Conservation (phyloP, 2,329 filamentous ascomycete genomes). For the Trichoderma cornu-damae region DNA sequence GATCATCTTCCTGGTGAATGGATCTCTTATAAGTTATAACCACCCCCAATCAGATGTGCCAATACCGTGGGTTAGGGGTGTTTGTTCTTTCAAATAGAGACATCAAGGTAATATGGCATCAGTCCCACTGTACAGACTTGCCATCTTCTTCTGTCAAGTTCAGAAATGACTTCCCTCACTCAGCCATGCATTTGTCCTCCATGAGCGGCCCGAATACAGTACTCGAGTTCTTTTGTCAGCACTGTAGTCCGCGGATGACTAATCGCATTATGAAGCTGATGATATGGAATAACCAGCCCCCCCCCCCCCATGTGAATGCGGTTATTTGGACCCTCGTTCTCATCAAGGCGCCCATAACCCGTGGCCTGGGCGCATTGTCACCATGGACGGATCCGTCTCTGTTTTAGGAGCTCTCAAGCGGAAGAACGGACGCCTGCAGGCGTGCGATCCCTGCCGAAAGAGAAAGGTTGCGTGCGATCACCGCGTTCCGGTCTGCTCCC, state of each 20-base stretch:
- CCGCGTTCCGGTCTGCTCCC: constrained; percentile 12
- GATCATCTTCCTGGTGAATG: too few relatives aligned
- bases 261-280: neutral
- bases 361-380: neutral
- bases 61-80: too few relatives aligned
- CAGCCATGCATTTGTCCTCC: neutral
- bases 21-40: too few relatives aligned
- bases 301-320: neutral
- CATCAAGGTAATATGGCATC: too few relatives aligned
- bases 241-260: neutral
- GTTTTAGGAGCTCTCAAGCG: constrained; percentile 3
- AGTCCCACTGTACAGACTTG: neutral
- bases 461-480: constrained; percentile 18
- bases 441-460: constrained; percentile 15
- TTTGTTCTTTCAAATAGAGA: too few relatives aligned
- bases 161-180: neutral
- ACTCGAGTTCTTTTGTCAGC: neutral
- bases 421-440: constrained; percentile 8
- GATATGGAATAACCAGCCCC: too few relatives aligned
- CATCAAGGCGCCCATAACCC: neutral
- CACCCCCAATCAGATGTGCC: too few relatives aligned
- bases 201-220: too few relatives aligned
- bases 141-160: neutral
- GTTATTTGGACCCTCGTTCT: too few relatives aligned
- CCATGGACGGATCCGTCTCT: neutral